phyloP scores from a whole-genome alignment of 2,329 filamentous ascomycete genomes.

The Venturia pyrina region DNA sequence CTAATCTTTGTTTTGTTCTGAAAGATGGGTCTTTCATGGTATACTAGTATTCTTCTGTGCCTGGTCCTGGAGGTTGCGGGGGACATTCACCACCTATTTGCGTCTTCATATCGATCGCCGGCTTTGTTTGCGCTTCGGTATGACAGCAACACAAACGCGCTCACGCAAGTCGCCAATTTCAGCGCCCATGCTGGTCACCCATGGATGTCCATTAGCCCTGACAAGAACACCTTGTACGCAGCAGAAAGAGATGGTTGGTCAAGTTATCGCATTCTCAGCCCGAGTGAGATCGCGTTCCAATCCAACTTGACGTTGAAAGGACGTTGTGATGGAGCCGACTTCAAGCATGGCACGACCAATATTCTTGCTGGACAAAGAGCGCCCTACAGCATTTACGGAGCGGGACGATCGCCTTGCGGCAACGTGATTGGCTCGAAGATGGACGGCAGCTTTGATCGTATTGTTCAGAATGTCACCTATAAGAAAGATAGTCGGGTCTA shows the following conservation, averaged over 20 bases:
- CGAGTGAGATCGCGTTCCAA: not conserved
- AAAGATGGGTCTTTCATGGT: not conserved
- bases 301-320: not conserved
- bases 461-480: constrained; percentile 21
- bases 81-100: constrained; percentile 67
- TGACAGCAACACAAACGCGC: constrained; percentile 2
- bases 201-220: not conserved
- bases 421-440: not conserved
- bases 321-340: constrained; percentile 2
- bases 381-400: constrained; percentile 8
- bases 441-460: constrained; percentile 46
- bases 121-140: constrained; percentile 5
- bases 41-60: not conserved
- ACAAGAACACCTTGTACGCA: constrained; percentile 4
- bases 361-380: not conserved
- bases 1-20: not conserved
- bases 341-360: constrained; percentile 2
- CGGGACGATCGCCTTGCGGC: constrained; percentile 4
- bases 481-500: not conserved
- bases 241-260: constrained; percentile 9
- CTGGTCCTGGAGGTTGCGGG: not conserved
- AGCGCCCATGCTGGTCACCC: constrained; percentile 7
- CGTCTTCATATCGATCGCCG: constrained; percentile 53
- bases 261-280: not conserved
- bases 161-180: not conserved